Evolutionary conservation across 495 filamentous ascomycete genomes (phyloP).

Genomic region (Penicillium alfredii): DNA sequence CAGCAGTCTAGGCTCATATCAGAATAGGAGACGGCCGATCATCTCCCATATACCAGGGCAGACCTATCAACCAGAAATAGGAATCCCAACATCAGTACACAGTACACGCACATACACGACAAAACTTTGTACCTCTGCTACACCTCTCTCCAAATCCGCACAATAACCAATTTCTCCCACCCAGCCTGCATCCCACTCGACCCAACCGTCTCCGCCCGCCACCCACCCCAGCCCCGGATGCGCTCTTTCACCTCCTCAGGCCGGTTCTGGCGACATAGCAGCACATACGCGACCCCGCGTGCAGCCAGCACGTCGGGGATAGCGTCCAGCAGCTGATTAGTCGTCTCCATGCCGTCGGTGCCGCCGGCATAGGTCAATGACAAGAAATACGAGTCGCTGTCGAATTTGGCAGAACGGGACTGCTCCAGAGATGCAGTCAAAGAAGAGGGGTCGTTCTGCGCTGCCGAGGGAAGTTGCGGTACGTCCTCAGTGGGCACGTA

Average conservation of each 20-base stretch:
- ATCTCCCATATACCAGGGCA: no score
- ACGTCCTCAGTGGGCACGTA: constrained; percentile 84
- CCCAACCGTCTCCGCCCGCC: constrained; percentile 74
- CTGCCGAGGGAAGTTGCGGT: constrained; percentile 41
- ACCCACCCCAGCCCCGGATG: constrained; percentile 54
- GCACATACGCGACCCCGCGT: constrained; percentile 76
- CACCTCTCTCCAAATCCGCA: constrained; percentile 67
- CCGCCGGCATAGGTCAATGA: constrained; percentile 85
- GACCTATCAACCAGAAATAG: no score
- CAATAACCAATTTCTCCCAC: constrained; percentile 83
- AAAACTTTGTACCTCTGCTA: no score
- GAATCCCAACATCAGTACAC: no score
- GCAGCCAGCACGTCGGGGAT: constrained; percentile 56
- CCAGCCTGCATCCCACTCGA: constrained; percentile 79
- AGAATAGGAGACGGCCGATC: no score
- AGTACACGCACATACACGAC: no score
- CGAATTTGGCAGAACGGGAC: constrained; percentile 42
- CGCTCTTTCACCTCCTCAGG: constrained; percentile 67
- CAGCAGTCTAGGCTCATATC: background rate
- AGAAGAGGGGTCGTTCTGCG: constrained; percentile 16
- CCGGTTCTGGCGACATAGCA: constrained; percentile 83
- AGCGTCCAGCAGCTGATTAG: constrained; percentile 63
- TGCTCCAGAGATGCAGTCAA: constrained; percentile 9
- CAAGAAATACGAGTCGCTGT: constrained; percentile 73
- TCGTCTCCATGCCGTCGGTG: constrained; percentile 85